These are phyloP conservation scores for Apiotrichum mycotoxinovorans DNA, from an alignment of 1,284 basidiomycete genomes.

Conservation along the genomic window DNA sequence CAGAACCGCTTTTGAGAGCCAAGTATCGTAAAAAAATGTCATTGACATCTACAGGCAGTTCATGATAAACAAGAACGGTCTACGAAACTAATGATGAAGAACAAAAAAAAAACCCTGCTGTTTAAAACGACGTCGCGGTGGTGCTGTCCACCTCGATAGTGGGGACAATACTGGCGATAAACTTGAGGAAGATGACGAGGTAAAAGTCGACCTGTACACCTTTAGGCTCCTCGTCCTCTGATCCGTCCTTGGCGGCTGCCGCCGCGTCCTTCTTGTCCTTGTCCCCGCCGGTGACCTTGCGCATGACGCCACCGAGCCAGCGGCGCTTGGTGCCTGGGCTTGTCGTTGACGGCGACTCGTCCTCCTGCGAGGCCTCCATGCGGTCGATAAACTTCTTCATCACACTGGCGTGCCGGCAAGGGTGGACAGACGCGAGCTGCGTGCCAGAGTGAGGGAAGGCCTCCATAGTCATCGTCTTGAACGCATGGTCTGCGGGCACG, in stretches of 20 bases:
- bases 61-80: neutral
- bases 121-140: constrained; percentile 20
- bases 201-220: constrained; percentile 94
- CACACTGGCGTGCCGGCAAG: constrained; percentile 97
- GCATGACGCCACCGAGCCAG: constrained; percentile 65
- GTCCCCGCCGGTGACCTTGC: constrained; percentile 62
- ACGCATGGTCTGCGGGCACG: constrained; percentile 92
- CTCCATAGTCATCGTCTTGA: constrained; percentile 99
- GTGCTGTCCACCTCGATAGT: constrained; percentile 68
- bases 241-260: constrained; percentile 40
- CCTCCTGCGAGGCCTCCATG: constrained; percentile 80
- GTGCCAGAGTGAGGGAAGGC: constrained; percentile 87
- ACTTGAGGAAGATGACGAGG: constrained; percentile 94
- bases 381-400: constrained; percentile 99
- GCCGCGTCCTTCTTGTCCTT: constrained; percentile 56
- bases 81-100: neutral
- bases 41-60: neutral
- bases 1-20: too few species aligned
- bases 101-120: neutral
- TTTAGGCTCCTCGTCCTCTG: constrained; percentile 68
- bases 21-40: neutral
- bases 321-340: constrained; percentile 61
- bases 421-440: constrained; percentile 88
- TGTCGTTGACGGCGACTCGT: constrained; percentile 36
- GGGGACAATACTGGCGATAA: constrained; percentile 71